These are phyloP conservation scores for Monilinia vaccinii-corymbosi DNA, from an alignment of 2,329 filamentous ascomycete species.

Conservation along the genomic window DNA sequence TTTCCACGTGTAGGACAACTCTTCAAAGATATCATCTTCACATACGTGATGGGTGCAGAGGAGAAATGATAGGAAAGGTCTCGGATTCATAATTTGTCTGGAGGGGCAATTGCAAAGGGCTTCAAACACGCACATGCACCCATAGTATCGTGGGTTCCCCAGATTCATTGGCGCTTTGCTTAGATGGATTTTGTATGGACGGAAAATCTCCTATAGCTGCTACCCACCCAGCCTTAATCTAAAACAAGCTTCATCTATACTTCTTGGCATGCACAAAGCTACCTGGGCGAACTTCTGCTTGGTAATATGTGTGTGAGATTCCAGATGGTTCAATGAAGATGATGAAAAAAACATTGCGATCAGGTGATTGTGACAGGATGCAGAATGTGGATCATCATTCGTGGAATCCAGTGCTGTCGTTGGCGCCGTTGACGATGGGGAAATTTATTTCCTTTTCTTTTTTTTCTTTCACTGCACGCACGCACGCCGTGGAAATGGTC, in stretches of 20 bases:
- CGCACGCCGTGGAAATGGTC: not conserved
- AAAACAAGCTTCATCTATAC: not conserved
- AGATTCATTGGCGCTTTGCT: not conserved
- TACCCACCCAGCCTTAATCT: not conserved
- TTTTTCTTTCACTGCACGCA: not conserved
- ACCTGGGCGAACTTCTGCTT: not conserved
- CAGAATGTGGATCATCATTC: not conserved
- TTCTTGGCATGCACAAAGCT: conserved; percentile 4
- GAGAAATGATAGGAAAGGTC: not conserved
- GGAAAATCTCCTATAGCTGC: not conserved
- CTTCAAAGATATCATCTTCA: not conserved
- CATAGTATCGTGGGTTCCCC: conserved; percentile 3
- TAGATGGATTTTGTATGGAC: not conserved
- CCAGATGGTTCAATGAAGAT: not conserved
- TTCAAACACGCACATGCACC: not conserved
- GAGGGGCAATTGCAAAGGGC: not conserved
- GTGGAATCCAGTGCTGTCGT: not conserved
- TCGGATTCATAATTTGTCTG: not conserved
- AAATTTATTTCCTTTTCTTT: not conserved
- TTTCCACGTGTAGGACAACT: not conserved
- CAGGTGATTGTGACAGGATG: not conserved
- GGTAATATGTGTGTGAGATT: not conserved
- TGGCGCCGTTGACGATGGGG: not conserved
- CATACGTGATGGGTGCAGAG: not conserved
- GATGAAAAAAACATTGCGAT: too few relatives aligned